A percentile compares a stretch with the other conserved stretches of the same genome.
Evolutionary conservation across 495 filamentous ascomycete genomes (phyloP).

Genomic region (Glonium stellatum): DNA sequence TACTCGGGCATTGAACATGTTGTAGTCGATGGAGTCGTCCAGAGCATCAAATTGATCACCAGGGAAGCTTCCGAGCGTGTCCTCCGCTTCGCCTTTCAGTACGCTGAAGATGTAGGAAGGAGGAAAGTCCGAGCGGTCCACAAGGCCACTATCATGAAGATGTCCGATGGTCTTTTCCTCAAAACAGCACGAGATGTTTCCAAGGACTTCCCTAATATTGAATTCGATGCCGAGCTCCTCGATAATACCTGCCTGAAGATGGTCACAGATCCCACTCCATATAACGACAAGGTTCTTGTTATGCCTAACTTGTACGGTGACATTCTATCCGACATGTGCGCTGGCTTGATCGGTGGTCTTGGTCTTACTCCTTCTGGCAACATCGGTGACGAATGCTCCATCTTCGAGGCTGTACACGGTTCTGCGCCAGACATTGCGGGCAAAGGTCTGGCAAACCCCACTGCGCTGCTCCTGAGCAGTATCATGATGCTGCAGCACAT

Average conservation of each 20-base stretch:
- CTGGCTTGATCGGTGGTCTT: slow-evolving; percentile 94
- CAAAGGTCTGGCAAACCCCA: slow-evolving; percentile 91
- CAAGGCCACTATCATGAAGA: slow-evolving; percentile 99
- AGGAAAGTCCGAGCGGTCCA: slow-evolving; percentile 95
- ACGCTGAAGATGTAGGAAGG: slow-evolving; percentile 83
- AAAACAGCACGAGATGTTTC: slow-evolving; percentile 71
- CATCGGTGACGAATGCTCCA: slow-evolving; percentile 81
- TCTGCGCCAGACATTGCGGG: slow-evolving; percentile 97
- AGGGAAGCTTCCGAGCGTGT: slow-evolving; percentile 88
- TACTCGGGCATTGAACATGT: slow-evolving; percentile 99
- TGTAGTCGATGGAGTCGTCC: slow-evolving; percentile 94
- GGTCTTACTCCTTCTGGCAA: slow-evolving; percentile 96
- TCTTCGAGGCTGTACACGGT: slow-evolving; percentile 99
- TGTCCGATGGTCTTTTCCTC: slow-evolving; percentile 97
- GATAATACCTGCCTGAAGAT: slow-evolving; percentile 99
- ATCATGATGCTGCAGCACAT: slow-evolving; percentile 99
- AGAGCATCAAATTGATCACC: slow-evolving; percentile 99
- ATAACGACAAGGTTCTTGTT: slow-evolving; percentile 98
- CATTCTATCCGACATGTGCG: slow-evolving; percentile 99
- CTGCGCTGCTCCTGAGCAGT: slow-evolving; percentile 79
- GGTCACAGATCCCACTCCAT: slow-evolving; percentile 84
- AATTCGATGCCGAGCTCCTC: slow-evolving; percentile 93
- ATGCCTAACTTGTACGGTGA: slow-evolving; percentile 99
- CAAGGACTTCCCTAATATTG: slow-evolving; percentile 88
- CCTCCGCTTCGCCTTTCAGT: slow-evolving; percentile 93